phyloP scores from a whole-genome alignment of 352 stramenopile genomes.

The Phytophthora chlamydospora region DNA sequence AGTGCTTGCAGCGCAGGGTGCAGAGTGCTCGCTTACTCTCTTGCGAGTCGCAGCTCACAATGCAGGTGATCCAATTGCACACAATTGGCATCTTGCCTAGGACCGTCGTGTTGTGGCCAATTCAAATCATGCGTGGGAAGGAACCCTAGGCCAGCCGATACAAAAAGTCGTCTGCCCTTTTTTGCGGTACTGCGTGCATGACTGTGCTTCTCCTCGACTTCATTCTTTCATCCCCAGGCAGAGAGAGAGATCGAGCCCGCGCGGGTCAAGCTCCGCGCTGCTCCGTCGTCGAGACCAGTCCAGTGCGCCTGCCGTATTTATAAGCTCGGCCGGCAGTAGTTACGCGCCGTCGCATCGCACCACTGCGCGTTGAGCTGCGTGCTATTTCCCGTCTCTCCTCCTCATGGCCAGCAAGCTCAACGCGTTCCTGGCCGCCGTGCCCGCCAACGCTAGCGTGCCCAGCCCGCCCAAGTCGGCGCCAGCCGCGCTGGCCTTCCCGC shows the following conservation, averaged over 20 bases:
- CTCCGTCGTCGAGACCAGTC: slow-evolving; percentile 14
- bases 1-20: too few species aligned
- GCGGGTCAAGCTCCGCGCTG: background rate
- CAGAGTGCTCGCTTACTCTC: background rate
- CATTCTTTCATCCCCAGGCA: slow-evolving; percentile 11
- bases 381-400: slow-evolving; percentile 20
- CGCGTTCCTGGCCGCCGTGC: slow-evolving; percentile 75
- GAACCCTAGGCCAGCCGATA: slow-evolving; percentile 23
- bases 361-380: background rate
- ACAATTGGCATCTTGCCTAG: too few species aligned
- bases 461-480: slow-evolving; percentile 39
- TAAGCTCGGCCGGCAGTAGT: slow-evolving; percentile 25
- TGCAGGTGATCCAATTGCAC: too few species aligned
- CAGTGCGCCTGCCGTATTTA: slow-evolving; percentile 26
- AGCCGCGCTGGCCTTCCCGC: slow-evolving; percentile 30
- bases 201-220: slow-evolving; percentile 23
- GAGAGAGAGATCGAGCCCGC: slow-evolving; percentile 13
- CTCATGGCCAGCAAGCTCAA: slow-evolving; percentile 74
- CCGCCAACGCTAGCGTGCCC: slow-evolving; percentile 56
- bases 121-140: slow-evolving; percentile 27
- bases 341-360: slow-evolving; percentile 23
- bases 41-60: background rate
- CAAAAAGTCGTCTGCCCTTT: slow-evolving; percentile 27
- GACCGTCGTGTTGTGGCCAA: slow-evolving; percentile 10
- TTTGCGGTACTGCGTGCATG: slow-evolving; percentile 21